Evolutionary conservation across 169 alveolate genomes (phyloP).

Genomic region (Cryptosporidium felis): DNA sequence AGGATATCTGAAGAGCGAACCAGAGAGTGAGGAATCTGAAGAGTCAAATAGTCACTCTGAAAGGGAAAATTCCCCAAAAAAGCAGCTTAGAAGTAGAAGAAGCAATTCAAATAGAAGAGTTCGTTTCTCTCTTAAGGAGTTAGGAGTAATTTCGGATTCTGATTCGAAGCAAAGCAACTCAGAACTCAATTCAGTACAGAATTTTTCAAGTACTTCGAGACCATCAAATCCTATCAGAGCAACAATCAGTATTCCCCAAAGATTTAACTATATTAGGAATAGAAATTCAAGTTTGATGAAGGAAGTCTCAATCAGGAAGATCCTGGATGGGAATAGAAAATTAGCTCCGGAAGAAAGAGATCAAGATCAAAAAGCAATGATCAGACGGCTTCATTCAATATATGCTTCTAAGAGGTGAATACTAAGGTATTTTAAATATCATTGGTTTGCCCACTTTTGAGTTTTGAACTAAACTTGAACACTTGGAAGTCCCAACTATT

Average conservation of each 20-base stretch:
- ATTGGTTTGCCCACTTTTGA: slow-evolving; percentile 26
- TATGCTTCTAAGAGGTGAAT: slow-evolving; percentile 15
- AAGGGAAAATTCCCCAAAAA: neutral
- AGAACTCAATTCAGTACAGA: neutral
- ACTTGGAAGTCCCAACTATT: slow-evolving; percentile 55
- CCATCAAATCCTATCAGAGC: neutral
- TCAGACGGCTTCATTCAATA: slow-evolving; percentile 23
- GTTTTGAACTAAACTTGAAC: slow-evolving; percentile 29
- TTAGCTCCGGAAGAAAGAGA: slow-evolving; percentile 14
- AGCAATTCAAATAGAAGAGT: slow-evolving; percentile 15
- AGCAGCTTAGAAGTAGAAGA: neutral
- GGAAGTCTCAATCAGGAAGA: slow-evolving; percentile 51
- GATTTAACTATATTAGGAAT: slow-evolving; percentile 60
- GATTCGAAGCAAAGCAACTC: neutral
- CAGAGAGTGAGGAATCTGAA: slow-evolving; percentile 2
- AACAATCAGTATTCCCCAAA: slow-evolving; percentile 39
- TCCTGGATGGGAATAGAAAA: slow-evolving; percentile 24
- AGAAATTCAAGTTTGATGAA: slow-evolving; percentile 38
- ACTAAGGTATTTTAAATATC: neutral
- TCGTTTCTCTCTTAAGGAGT: slow-evolving; percentile 30
- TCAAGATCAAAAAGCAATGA: slow-evolving; percentile 40
- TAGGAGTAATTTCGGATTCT: neutral
- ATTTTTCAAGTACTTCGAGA: neutral
- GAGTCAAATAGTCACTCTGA: neutral
- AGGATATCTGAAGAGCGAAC: neutral